Base-by-base conservation (phyloP, 176 grass and related monocot genomes). In the Oryza longistaminata region DNA sequence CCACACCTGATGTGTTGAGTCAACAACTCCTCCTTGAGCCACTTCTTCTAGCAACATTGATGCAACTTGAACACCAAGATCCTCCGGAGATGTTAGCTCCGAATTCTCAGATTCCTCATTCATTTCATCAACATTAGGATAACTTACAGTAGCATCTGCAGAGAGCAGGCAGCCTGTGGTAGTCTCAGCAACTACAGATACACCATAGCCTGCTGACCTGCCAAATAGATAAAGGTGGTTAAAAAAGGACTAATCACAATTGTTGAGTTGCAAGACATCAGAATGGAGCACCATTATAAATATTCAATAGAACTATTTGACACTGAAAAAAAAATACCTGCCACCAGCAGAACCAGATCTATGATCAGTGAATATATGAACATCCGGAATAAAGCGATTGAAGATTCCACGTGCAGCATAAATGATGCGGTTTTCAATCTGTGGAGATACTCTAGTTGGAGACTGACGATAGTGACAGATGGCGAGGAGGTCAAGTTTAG, bases 181-280 rank as follows among this genome's bases (percentile, higher is more conserved):
- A 35, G 93, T 97, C 76, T 97, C 95, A 33, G 95, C 95, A 86
- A 98, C 93, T 78, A 95, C 83, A 43, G 96, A 93, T 85, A 98
- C 72, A 1, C 96, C 96, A 78, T 95, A 98, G 39, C 96, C 96
- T 71, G 91, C 80, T 81, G 96, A 98, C 78, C 93, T 98, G 91
- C 26, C 29, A 93, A 25, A 86, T 83, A 16, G 80, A 81, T 66
- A 33, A 46, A 80, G 26, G 33, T 62, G n/a, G 11, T 50, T 31
- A 69, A 31, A 70, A 13, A 62, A 31, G 70, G 76, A 50, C 9
- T 42, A 17, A 68, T 33, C 7, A 9, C 17, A 17, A 44, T 40
- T 77, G 13, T 67, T 11, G 48, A 76, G 50, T 65, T 39, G 6
- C 62, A 53, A 68, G 34, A 66, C n/a, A 73, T 67, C 55, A 79